Conservation (phyloP, 2,329 filamentous ascomycete species). For the Blumeria hordei region DNA sequence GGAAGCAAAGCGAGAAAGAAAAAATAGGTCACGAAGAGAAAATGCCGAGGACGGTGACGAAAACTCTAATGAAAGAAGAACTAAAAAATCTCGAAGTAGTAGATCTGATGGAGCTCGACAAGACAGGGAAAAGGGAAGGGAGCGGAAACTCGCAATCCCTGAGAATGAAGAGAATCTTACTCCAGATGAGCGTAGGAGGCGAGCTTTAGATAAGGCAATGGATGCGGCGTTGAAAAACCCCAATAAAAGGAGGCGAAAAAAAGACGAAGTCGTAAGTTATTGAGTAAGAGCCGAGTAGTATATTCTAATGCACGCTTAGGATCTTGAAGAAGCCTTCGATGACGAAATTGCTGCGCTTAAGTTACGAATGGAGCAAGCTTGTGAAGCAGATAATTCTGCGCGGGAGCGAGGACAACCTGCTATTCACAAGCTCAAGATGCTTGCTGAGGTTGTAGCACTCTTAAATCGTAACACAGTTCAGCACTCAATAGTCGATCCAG, state of each 20-base stretch:
- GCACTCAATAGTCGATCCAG: constrained; percentile 68
- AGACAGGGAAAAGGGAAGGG: constrained; percentile 12
- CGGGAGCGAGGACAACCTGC: constrained; percentile 61
- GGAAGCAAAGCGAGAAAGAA: constrained; percentile 37
- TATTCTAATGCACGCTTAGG: constrained; percentile 24
- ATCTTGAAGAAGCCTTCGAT: constrained; percentile 75
- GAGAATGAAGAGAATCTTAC: constrained; percentile 58
- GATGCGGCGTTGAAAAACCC: constrained; percentile 72
- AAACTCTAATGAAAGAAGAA: constrained; percentile 27
- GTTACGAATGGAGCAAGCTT: constrained; percentile 72
- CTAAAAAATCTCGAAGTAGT: constrained; percentile 16
- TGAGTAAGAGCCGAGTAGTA: not conserved
- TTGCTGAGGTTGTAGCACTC: constrained; percentile 70
- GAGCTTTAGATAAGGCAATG: constrained; percentile 68
- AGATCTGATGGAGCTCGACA: constrained; percentile 20
- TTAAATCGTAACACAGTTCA: constrained; percentile 77
- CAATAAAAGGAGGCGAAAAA: constrained; percentile 40
- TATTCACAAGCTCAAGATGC: constrained; percentile 76
- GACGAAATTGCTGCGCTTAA: constrained; percentile 75
- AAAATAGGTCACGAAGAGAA: constrained; percentile 35
- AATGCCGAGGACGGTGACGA: constrained; percentile 22
- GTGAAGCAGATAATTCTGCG: constrained; percentile 61
- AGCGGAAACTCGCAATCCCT: constrained; percentile 29
- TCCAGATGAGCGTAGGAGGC: constrained; percentile 61
- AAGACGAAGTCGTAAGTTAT: constrained; percentile 57